Evolutionary conservation across 352 stramenopile genomes (phyloP).

Genomic region (Saprolegnia diclina): DNA sequence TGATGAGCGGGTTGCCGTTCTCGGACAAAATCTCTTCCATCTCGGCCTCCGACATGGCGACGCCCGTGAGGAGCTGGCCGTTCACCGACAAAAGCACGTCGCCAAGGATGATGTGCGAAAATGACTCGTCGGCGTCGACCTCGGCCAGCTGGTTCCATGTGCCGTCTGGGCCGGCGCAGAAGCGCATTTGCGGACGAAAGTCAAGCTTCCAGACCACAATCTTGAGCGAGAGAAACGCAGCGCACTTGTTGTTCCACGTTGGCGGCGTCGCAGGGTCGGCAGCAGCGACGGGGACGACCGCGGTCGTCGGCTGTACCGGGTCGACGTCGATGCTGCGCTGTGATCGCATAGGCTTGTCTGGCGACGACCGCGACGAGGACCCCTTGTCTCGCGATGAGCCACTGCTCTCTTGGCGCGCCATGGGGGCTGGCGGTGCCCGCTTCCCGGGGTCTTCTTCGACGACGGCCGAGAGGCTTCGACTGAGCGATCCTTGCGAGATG

Average conservation of each 20-base stretch:
- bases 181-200: slow-evolving; percentile 67
- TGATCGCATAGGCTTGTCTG: not conserved
- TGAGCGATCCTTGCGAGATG: slow-evolving; percentile 8
- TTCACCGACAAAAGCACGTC: slow-evolving; percentile 76
- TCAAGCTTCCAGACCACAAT: slow-evolving; percentile 86
- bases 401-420: not conserved
- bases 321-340: slow-evolving; percentile 22
- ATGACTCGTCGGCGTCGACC: slow-evolving; percentile 73
- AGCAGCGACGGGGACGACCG: slow-evolving; percentile 28
- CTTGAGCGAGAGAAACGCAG: slow-evolving; percentile 61
- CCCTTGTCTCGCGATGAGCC: not conserved
- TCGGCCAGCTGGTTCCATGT: slow-evolving; percentile 66
- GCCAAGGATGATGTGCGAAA: slow-evolving; percentile 61
- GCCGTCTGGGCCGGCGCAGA: slow-evolving; percentile 38
- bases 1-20: slow-evolving; percentile 67
- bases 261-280: slow-evolving; percentile 47
- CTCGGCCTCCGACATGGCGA: slow-evolving; percentile 52
- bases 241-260: slow-evolving; percentile 79
- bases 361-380: slow-evolving; percentile 2
- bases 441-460: slow-evolving; percentile 11
- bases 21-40: slow-evolving; percentile 67
- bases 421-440: not conserved
- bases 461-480: not conserved
- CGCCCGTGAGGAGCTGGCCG: slow-evolving; percentile 54
- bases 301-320: slow-evolving; percentile 28